Percentiles rank a stretch among this genome's conserved stretches.
phyloP scores from a whole-genome alignment of 345 rosid genomes.

The Eucalyptus leucophloia region DNA sequence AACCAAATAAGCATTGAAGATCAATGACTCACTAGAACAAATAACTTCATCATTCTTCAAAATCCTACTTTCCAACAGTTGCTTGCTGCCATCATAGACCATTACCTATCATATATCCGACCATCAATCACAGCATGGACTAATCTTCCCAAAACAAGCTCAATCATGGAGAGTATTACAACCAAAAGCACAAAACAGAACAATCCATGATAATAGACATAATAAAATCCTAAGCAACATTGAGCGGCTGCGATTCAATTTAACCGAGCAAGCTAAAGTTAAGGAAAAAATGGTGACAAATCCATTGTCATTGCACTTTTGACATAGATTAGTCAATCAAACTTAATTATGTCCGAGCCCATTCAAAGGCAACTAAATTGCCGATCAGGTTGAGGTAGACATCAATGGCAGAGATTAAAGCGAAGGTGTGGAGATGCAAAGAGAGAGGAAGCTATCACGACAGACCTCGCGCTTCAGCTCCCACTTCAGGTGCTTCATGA shows the following conservation, averaged over 20 bases:
- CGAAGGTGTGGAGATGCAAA: slow-evolving; percentile 10
- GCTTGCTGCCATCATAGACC: slow-evolving; percentile 45
- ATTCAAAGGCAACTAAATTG: not conserved
- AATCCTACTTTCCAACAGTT: too few species aligned
- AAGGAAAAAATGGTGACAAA: not conserved
- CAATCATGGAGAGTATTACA: not conserved
- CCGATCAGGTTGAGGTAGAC: not conserved
- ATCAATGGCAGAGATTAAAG: not conserved
- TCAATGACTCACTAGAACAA: too few species aligned
- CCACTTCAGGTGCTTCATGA: slow-evolving; percentile 52
- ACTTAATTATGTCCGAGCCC: fast-evolving
- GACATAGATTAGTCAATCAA: not conserved
- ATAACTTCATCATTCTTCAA: too few species aligned
- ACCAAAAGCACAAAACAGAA: not conserved
- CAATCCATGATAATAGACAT: not conserved
- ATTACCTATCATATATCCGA: slow-evolving; percentile 11
- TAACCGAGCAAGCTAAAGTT: not conserved
- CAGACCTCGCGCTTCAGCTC: slow-evolving; percentile 40
- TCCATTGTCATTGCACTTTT: too few species aligned
- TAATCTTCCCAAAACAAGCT: too few species aligned
- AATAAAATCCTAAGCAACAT: not conserved
- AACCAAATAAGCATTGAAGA: too few species aligned
- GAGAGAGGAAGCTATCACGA: slow-evolving; percentile 57
- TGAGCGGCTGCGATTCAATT: not conserved
- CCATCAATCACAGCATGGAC: not conserved